These are phyloP conservation scores for Neurospora sublineolata DNA, from an alignment of 495 filamentous ascomycete species.

Conservation along the genomic window DNA sequence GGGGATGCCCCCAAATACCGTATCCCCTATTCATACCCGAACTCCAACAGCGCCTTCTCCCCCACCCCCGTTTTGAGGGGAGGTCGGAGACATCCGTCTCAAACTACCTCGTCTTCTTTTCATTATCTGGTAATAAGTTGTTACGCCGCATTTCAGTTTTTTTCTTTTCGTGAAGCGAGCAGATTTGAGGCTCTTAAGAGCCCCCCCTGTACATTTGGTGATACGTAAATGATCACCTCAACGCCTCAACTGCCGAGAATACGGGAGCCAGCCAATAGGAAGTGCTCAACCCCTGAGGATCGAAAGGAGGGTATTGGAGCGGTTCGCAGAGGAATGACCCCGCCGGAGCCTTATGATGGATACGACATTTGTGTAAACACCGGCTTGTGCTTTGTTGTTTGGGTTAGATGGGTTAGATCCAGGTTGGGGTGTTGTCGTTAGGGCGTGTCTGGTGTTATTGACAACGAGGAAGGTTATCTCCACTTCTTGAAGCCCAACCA, in stretches of 20 bases:
- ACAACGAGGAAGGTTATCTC: neutral
- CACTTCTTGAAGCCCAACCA: neutral
- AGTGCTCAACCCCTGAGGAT: neutral
- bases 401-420: no score
- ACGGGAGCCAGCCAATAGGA: neutral
- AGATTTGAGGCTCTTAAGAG: neutral
- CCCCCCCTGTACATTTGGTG: neutral
- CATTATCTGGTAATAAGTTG: neutral
- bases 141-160: neutral
- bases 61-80: no score
- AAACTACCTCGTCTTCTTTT: neutral
- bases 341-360: neutral
- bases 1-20: no score
- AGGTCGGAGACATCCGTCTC: no score
- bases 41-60: no score
- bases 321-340: neutral
- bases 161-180: neutral
- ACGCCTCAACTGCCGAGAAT: neutral
- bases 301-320: neutral
- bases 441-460: neutral
- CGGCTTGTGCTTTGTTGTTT: neutral
- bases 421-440: no score
- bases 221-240: neutral
- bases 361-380: neutral
- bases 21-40: no score